These are phyloP conservation scores for Debaryomyces nepalensis DNA, from an alignment of 1,139 yeast species.

Conservation along the genomic window DNA sequence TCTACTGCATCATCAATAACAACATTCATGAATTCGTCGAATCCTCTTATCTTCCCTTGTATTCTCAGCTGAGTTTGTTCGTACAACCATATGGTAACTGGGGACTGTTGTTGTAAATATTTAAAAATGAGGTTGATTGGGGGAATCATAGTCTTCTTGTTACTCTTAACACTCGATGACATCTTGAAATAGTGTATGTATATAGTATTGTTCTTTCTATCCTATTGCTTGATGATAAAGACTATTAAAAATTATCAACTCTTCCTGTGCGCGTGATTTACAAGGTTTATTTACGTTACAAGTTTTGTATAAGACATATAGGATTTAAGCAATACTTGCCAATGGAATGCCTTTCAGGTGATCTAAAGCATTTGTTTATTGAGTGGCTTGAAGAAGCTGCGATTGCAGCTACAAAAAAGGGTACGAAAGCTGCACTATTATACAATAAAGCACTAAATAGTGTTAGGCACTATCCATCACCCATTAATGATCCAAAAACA, in stretches of 20 bases:
- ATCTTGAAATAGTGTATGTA: conserved; percentile 15
- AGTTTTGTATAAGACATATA: background rate
- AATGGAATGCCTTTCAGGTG: conserved; percentile 15
- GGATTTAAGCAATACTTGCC: background rate
- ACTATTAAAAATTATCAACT: conserved; percentile 6
- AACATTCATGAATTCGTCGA: conserved; percentile 96
- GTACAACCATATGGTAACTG: conserved; percentile 84
- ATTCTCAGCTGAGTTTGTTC: conserved; percentile 82
- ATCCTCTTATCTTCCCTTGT: conserved; percentile 86
- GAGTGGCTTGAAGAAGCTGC: conserved; percentile 60
- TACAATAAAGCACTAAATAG: conserved; percentile 55
- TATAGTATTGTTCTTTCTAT: background rate
- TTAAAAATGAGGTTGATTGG: conserved; percentile 92
- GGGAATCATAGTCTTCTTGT: conserved; percentile 62
- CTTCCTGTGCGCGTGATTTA: conserved; percentile 11
- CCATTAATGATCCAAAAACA: conserved; percentile 54
- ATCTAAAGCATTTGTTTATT: conserved; percentile 36
- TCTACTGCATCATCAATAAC: conserved; percentile 92
- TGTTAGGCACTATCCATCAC: conserved; percentile 44
- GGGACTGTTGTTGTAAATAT: conserved; percentile 78
- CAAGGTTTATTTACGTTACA: conserved; percentile 3
- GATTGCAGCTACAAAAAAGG: conserved; percentile 42
- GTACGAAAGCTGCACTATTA: conserved; percentile 48
- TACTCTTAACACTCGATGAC: conserved; percentile 22
- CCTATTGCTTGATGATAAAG: conserved; percentile 1